Evolutionary conservation across 2,329 filamentous ascomycete species (phyloP).

Genomic region (Colletotrichum eleusines): DNA sequence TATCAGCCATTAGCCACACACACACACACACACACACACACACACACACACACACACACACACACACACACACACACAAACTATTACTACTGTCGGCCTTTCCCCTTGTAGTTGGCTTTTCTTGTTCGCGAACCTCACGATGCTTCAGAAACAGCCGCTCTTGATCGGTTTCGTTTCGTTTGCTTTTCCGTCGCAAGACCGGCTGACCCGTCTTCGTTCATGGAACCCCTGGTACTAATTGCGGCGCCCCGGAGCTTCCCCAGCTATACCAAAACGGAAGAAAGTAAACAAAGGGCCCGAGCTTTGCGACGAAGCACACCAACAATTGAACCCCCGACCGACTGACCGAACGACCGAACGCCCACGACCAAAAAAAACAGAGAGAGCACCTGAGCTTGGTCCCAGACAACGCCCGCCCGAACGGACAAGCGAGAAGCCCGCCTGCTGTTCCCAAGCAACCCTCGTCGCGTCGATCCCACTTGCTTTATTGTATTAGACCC

Average conservation of each 20-base stretch:
- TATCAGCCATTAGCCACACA: slow-evolving; percentile 9
- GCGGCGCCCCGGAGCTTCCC: slow-evolving; percentile 38
- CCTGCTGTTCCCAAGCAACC: slow-evolving; percentile 42
- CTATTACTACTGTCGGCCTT: slow-evolving; percentile 5
- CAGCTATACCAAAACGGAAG: slow-evolving; percentile 54
- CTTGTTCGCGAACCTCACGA: slow-evolving; percentile 43
- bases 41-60: neutral
- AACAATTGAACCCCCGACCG: slow-evolving; percentile 22
- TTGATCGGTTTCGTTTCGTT: slow-evolving; percentile 32
- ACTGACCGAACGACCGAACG: slow-evolving; percentile 47
- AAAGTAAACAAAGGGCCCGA: slow-evolving; percentile 58
- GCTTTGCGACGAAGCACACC: slow-evolving; percentile 44
- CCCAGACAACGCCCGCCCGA: slow-evolving; percentile 24
- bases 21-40: slow-evolving; percentile 9
- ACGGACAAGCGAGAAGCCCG: slow-evolving; percentile 30
- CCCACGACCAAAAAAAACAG: slow-evolving; percentile 12
- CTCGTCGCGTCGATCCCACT: slow-evolving; percentile 31
- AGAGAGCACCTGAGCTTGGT: slow-evolving; percentile 23
- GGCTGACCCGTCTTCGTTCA: slow-evolving; percentile 40
- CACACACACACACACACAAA: slow-evolving; percentile 7
- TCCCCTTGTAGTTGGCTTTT: slow-evolving; percentile 8
- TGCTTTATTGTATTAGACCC: slow-evolving; percentile 37
- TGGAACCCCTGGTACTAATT: slow-evolving; percentile 40
- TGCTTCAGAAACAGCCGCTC: slow-evolving; percentile 41
- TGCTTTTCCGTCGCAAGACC: slow-evolving; percentile 41